These are phyloP conservation scores for Jimgerdemannia lactiflua DNA, from an alignment of 192 early-diverging fungal species.

Conservation along the genomic window DNA sequence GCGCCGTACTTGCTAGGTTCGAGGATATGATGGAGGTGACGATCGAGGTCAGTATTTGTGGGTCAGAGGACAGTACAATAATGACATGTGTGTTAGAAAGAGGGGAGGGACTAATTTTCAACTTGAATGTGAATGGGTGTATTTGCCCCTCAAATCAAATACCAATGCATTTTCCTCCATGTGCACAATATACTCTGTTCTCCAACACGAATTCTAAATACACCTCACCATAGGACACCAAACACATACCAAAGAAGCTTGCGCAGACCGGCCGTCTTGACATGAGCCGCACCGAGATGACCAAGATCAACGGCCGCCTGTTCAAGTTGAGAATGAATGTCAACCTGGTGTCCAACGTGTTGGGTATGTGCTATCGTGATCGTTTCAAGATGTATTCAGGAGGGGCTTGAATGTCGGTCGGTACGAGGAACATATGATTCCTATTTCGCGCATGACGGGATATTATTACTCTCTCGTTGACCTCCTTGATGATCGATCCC, in stretches of 20 bases:
- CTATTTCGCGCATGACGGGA: background rate
- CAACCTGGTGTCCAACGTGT: slow-evolving; percentile 77
- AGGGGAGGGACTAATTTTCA: too few species aligned
- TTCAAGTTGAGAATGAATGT: slow-evolving; percentile 81
- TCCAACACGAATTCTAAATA: background rate
- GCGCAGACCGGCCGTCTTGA: slow-evolving; percentile 52
- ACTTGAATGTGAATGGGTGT: too few species aligned
- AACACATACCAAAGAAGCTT: slow-evolving; percentile 54
- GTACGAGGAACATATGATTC: too few species aligned
- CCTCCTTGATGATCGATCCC: background rate
- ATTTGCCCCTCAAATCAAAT: background rate
- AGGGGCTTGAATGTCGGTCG: too few species aligned
- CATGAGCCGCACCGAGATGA: slow-evolving; percentile 46
- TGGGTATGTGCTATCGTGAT: slow-evolving; percentile 44
- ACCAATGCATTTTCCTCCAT: too few species aligned
- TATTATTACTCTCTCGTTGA: background rate
- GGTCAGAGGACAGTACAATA: background rate
- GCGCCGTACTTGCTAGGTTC: slow-evolving; percentile 54
- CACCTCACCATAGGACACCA: slow-evolving; percentile 35
- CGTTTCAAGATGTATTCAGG: background rate
- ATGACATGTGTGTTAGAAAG: background rate
- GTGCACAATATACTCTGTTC: too few species aligned
- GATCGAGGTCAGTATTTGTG: slow-evolving; percentile 37
- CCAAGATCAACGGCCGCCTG: slow-evolving; percentile 55
- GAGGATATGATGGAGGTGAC: slow-evolving; percentile 61